Evolutionary conservation across 345 rosid species (phyloP).

Genomic region (Moringa oleifera): DNA sequence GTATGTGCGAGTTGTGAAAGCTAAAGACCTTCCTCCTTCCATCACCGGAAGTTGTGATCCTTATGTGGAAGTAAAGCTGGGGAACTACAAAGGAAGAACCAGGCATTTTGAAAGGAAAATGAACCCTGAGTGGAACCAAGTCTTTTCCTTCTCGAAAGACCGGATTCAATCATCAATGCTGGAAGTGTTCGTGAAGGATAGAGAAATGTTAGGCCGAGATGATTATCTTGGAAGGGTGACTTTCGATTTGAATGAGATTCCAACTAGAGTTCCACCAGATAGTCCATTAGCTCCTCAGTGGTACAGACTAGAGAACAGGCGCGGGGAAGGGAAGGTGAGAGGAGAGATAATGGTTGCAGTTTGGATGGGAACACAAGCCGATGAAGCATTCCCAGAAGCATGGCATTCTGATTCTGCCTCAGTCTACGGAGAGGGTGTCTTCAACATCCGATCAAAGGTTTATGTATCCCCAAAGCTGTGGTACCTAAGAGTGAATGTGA

Average conservation of each 20-base stretch:
- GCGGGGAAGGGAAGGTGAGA: slow-evolving; percentile 65
- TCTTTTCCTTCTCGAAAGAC: slow-evolving; percentile 82
- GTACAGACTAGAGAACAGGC: slow-evolving; percentile 69
- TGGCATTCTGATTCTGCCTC: slow-evolving; percentile 80
- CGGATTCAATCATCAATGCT: slow-evolving; percentile 67
- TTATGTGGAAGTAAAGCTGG: slow-evolving; percentile 83
- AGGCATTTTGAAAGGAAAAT: slow-evolving; percentile 64
- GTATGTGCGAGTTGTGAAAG: slow-evolving; percentile 68
- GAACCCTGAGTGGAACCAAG: slow-evolving; percentile 92
- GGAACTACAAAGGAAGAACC: slow-evolving; percentile 89
- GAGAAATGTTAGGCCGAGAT: slow-evolving; percentile 69
- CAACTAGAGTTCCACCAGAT: slow-evolving; percentile 93
- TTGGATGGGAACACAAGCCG: slow-evolving; percentile 96
- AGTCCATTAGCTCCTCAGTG: slow-evolving; percentile 94
- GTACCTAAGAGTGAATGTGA: slow-evolving; percentile 78
- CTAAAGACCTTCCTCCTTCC: slow-evolving; percentile 66
- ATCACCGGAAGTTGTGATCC: slow-evolving; percentile 76
- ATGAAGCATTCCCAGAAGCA: slow-evolving; percentile 83
- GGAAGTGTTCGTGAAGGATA: slow-evolving; percentile 68
- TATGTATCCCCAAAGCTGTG: slow-evolving; percentile 84
- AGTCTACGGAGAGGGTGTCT: slow-evolving; percentile 59
- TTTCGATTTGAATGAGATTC: slow-evolving; percentile 77
- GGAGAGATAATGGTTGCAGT: slow-evolving; percentile 89
- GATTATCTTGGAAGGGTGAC: slow-evolving; percentile 68
- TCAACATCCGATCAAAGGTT: slow-evolving; percentile 64